phyloP scores from a whole-genome alignment of 2,329 filamentous ascomycete species.

The Fusarium caatingaense region DNA sequence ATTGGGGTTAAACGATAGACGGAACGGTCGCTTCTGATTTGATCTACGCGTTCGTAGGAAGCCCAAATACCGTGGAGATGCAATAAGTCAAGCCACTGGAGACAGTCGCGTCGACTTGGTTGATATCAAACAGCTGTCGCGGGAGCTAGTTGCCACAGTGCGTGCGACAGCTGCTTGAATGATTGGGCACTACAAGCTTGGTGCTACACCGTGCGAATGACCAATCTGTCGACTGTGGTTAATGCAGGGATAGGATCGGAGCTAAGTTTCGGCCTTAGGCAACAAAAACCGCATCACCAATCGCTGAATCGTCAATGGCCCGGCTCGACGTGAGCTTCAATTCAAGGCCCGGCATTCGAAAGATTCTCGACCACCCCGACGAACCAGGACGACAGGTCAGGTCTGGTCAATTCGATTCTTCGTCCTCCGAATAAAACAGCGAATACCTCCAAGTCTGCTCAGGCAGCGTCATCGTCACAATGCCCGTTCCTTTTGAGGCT shows the following conservation, averaged over 20 bases:
- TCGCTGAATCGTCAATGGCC: constrained; percentile 46
- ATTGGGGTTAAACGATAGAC: neutral
- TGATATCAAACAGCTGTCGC: constrained; percentile 42
- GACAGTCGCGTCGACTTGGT: constrained; percentile 43
- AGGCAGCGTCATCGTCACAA: constrained; percentile 52
- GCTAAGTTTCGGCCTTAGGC: constrained; percentile 42
- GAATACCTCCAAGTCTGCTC: constrained; percentile 45
- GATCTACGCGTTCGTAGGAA: constrained; percentile 22
- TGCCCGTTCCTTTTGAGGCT: constrained; percentile 74
- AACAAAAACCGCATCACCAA: constrained; percentile 42
- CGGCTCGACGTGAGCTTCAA: constrained; percentile 45
- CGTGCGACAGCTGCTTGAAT: constrained; percentile 38
- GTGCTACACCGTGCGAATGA: constrained; percentile 17
- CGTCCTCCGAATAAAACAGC: constrained; percentile 11
- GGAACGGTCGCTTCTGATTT: neutral
- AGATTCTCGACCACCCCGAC: constrained; percentile 34
- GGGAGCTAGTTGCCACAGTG: constrained; percentile 47
- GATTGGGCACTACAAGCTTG: neutral
- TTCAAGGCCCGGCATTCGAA: constrained; percentile 42
- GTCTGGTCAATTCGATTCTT: constrained; percentile 42
- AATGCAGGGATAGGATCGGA: constrained; percentile 36
- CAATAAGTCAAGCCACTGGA: constrained; percentile 23
- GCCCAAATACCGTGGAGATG: constrained; percentile 14
- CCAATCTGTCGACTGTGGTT: constrained; percentile 5
- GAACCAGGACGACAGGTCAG: constrained; percentile 33